Evolutionary conservation across 2,329 filamentous ascomycete species (phyloP).

Genomic region (Aspergillus sp.): DNA sequence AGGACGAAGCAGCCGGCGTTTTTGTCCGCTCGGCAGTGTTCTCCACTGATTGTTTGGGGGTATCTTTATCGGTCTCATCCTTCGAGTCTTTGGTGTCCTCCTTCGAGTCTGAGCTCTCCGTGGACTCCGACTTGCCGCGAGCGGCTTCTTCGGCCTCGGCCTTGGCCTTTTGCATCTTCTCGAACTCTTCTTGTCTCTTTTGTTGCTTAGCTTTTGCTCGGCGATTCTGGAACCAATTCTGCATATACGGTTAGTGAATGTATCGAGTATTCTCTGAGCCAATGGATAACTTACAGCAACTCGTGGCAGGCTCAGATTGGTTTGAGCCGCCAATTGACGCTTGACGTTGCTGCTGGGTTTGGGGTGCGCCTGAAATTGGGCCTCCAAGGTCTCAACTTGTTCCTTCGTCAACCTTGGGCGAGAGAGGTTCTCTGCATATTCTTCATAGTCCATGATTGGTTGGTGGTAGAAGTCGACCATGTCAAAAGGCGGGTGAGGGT

Average conservation of each 20-base stretch:
- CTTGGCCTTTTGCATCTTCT: conserved; percentile 46
- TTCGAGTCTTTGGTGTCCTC: conserved; percentile 21
- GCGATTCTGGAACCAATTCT: conserved; percentile 58
- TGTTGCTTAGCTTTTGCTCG: conserved; percentile 56
- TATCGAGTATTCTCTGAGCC: conserved; percentile 8
- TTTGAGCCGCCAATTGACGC: conserved; percentile 51
- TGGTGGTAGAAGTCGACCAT: conserved; percentile 46
- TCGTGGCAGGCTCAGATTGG: conserved; percentile 51
- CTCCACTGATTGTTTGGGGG: conserved; percentile 30
- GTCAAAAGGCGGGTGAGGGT: conserved; percentile 43
- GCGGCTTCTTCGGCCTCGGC: conserved; percentile 39
- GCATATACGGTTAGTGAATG: conserved; percentile 12
- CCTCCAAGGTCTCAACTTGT: conserved; percentile 53
- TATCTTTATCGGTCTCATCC: conserved; percentile 29
- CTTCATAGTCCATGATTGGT: conserved; percentile 48
- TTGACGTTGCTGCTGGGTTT: conserved; percentile 54
- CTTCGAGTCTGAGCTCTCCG: conserved; percentile 28
- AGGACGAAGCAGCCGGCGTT: conserved; percentile 22
- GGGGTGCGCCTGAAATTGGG: conserved; percentile 52
- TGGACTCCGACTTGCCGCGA: conserved; percentile 32
- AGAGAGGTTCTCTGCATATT: conserved; percentile 50
- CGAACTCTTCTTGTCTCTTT: conserved; percentile 52
- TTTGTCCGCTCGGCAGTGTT: conserved; percentile 24
- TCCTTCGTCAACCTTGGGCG: conserved; percentile 54
- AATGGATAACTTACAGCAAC: conserved; percentile 47